Evolutionary conservation across 2,329 filamentous ascomycete species (phyloP).

Genomic region (Clarireedia monteithiana): DNA sequence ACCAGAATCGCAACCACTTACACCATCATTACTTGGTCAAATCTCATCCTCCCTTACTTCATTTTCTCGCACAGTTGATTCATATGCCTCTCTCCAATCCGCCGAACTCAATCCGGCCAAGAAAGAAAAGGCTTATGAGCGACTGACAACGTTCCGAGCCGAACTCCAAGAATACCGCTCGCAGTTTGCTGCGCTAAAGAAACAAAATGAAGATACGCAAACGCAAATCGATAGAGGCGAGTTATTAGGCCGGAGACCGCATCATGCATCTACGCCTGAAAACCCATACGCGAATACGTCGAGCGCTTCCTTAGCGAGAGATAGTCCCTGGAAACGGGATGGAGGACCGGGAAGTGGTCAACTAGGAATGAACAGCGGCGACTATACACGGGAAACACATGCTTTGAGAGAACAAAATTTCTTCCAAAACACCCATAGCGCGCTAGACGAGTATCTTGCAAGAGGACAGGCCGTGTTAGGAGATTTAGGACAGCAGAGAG

Average conservation of each 20-base stretch:
- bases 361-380: slow-evolving; percentile 44
- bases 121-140: slow-evolving; percentile 81
- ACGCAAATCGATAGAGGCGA: slow-evolving; percentile 64
- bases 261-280: slow-evolving; percentile 74
- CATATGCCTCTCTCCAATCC: slow-evolving; percentile 78
- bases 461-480: slow-evolving; percentile 83
- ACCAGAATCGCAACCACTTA: slow-evolving; percentile 38
- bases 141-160: slow-evolving; percentile 74
- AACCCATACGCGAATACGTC: slow-evolving; percentile 74
- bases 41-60: slow-evolving; percentile 70
- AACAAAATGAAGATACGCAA: slow-evolving; percentile 65
- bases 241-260: slow-evolving; percentile 76
- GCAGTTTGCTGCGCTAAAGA: slow-evolving; percentile 71
- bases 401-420: slow-evolving; percentile 86
- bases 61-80: slow-evolving; percentile 84
- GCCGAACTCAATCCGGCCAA: slow-evolving; percentile 88
- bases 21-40: slow-evolving; percentile 60
- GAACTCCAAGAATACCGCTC: slow-evolving; percentile 75
- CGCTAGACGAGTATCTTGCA: slow-evolving; percentile 90
- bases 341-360: slow-evolving; percentile 14
- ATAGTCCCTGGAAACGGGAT: slow-evolving; percentile 27
- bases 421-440: slow-evolving; percentile 70
- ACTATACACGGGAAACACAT: slow-evolving; percentile 68
- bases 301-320: slow-evolving; percentile 15
- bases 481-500: slow-evolving; percentile 80